Conservation (phyloP, 2,329 filamentous ascomycete genomes). For the Apiospora saccharicola region DNA sequence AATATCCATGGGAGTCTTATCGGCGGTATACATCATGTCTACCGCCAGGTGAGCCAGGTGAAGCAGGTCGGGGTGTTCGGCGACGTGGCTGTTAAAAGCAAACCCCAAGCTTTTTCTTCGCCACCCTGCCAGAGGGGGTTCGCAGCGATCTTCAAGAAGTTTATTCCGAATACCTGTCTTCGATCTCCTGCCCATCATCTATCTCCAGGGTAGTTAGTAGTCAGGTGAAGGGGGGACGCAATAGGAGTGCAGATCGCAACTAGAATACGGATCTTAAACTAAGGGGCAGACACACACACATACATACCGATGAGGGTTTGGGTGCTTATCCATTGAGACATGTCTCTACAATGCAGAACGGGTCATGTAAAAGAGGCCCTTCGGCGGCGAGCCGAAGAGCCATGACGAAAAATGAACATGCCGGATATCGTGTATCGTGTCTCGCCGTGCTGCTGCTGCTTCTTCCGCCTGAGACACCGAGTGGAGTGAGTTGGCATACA, state of each 20-base stretch:
- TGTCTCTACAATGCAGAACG: background rate
- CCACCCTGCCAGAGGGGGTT: background rate
- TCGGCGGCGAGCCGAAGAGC: background rate
- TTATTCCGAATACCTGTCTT: background rate
- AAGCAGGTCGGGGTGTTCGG: background rate
- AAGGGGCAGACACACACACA: background rate
- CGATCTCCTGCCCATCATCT: background rate
- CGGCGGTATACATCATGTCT: background rate
- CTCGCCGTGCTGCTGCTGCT: background rate
- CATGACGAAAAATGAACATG: background rate
- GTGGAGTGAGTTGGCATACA: background rate
- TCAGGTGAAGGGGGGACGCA: background rate
- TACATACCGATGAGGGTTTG: too few relatives aligned
- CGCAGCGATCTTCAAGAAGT: background rate
- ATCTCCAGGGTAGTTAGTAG: background rate
- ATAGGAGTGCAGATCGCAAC: background rate
- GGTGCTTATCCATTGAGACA: background rate
- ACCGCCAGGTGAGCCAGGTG: background rate
- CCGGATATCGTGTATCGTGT: background rate
- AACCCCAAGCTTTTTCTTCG: background rate
- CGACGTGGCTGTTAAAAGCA: constrained; percentile 13
- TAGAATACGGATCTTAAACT: background rate
- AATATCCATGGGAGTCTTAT: background rate
- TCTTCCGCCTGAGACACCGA: background rate
- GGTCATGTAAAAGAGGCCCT: background rate